A percentile compares a stretch with the other conserved stretches of the same genome.
phyloP scores from a whole-genome alignment of 108 stramenopile species.

The Skeletonema menzelii region DNA sequence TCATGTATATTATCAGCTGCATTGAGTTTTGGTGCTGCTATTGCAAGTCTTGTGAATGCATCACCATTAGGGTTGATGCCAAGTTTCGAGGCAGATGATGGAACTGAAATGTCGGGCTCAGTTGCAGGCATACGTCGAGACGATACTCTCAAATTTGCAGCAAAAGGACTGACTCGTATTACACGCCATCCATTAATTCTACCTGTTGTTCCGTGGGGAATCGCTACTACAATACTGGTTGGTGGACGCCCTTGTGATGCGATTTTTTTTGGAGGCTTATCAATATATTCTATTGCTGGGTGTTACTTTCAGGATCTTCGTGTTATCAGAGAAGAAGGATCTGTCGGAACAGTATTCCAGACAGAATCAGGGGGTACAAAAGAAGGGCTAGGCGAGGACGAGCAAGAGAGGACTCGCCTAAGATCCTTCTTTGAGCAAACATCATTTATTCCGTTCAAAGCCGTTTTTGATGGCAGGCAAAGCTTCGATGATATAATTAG shows the following conservation, averaged over 20 bases:
- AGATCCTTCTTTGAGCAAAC: conserved; percentile 47
- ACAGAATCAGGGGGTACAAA: neutral
- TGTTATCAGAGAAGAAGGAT: conserved; percentile 57
- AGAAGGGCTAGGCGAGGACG: conserved; percentile 10
- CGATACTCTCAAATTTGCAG: conserved; percentile 49
- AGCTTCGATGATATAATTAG: conserved; percentile 21
- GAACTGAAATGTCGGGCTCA: neutral
- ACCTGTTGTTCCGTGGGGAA: conserved; percentile 64
- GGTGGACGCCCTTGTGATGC: conserved; percentile 45
- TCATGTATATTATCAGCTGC: conserved; percentile 30
- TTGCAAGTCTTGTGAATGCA: conserved; percentile 59
- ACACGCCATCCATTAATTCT: conserved; percentile 62
- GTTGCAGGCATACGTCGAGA: conserved; percentile 25
- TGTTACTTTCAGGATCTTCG: conserved; percentile 62
- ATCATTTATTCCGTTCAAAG: conserved; percentile 57
- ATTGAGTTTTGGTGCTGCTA: conserved; percentile 40
- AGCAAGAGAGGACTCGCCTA: conserved; percentile 11
- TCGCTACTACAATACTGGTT: conserved; percentile 39
- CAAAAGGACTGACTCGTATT: conserved; percentile 53
- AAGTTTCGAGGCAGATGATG: conserved; percentile 21
- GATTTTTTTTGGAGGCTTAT: conserved; percentile 51
- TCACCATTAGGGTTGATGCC: conserved; percentile 55
- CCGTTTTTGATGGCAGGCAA: conserved; percentile 50
- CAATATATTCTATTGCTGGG: conserved; percentile 53
- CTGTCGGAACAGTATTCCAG: conserved; percentile 58